Conservation (phyloP, 495 filamentous ascomycete genomes). For the Collariella sp. region DNA sequence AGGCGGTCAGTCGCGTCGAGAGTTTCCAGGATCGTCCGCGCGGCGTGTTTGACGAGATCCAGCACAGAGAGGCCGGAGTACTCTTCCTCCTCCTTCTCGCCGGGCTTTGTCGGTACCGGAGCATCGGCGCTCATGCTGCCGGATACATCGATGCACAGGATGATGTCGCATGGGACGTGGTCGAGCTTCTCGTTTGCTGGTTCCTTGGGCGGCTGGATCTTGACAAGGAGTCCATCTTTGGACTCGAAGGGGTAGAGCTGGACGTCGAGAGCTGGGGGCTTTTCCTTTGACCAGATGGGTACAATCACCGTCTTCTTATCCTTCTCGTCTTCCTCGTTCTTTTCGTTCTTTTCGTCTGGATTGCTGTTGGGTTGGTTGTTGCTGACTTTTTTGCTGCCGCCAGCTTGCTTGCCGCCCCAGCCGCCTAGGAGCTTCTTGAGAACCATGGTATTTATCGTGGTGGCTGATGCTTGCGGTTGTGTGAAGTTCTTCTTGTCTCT, state of each 20-base stretch:
- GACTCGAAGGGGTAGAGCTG: constrained; percentile 28
- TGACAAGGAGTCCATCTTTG: constrained; percentile 30
- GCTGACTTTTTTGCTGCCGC: too few relatives aligned
- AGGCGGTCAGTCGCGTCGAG: constrained; percentile 34
- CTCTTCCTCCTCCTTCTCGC: constrained; percentile 19
- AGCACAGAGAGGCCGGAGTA: constrained; percentile 32
- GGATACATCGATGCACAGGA: constrained; percentile 41
- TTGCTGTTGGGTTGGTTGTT: background rate
- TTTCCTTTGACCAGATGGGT: background rate
- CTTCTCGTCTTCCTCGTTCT: too few relatives aligned
- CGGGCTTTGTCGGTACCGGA: constrained; percentile 21
- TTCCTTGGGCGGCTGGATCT: constrained; percentile 27
- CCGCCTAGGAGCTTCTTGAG: background rate
- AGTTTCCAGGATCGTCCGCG: constrained; percentile 36
- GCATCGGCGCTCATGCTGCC: constrained; percentile 34
- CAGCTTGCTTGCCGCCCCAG: too few relatives aligned
- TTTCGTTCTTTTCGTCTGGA: background rate
- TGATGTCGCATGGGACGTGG: constrained; percentile 36
- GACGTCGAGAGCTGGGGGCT: background rate
- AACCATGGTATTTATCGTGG: background rate
- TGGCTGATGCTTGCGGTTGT: background rate
- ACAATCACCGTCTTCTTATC: too few relatives aligned
- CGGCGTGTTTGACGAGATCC: constrained; percentile 41
- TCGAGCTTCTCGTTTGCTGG: constrained; percentile 13
- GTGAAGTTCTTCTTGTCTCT: too few relatives aligned